Conservation (phyloP, 2,329 filamentous ascomycete genomes). For the Exophiala spinifera region DNA sequence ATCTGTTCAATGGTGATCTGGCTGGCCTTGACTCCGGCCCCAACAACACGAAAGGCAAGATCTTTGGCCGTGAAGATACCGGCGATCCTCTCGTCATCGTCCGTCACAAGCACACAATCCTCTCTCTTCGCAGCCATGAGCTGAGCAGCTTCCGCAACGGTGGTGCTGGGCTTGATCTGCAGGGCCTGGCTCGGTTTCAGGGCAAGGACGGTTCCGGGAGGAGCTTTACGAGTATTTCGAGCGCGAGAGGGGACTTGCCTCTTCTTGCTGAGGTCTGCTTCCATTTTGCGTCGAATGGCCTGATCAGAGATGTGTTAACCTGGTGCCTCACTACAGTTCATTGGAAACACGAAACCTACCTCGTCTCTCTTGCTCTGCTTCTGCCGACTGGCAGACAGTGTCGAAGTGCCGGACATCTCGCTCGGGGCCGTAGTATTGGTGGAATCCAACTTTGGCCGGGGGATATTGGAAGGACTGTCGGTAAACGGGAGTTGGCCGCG, state of each 20-base stretch:
- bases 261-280: slow-evolving; percentile 97
- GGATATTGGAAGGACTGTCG: slow-evolving; percentile 59
- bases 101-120: slow-evolving; percentile 95
- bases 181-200: slow-evolving; percentile 92
- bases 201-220: slow-evolving; percentile 91
- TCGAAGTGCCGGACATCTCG: slow-evolving; percentile 57
- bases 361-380: slow-evolving; percentile 98
- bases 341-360: slow-evolving; percentile 56
- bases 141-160: slow-evolving; percentile 93
- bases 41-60: slow-evolving; percentile 93
- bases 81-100: slow-evolving; percentile 95
- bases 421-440: slow-evolving; percentile 41
- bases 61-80: slow-evolving; percentile 99
- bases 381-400: slow-evolving; percentile 87
- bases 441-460: slow-evolving; percentile 58
- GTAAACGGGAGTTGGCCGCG: slow-evolving; percentile 54
- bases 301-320: slow-evolving; percentile 38
- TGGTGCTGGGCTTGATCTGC: slow-evolving; percentile 93
- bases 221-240: slow-evolving; percentile 84
- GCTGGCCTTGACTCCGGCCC: slow-evolving; percentile 80
- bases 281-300: slow-evolving; percentile 96
- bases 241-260: slow-evolving; percentile 75
- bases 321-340: not conserved
- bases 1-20: slow-evolving; percentile 94
- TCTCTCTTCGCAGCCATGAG: slow-evolving; percentile 98